phyloP scores from a whole-genome alignment of 2,329 filamentous ascomycete species.

The Fusarium napiforme region DNA sequence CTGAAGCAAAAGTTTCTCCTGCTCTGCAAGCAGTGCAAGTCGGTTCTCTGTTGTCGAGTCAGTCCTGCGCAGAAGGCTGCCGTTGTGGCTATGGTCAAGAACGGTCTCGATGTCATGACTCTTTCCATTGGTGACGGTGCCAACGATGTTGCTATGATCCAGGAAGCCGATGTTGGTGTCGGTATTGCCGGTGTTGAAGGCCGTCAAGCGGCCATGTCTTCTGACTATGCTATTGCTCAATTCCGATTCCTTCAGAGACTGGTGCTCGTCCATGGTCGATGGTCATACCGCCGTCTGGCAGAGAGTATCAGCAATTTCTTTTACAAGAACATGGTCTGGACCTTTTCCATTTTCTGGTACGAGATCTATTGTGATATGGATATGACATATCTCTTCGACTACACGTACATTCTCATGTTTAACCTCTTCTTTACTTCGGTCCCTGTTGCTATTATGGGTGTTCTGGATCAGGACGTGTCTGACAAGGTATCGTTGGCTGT shows the following conservation, averaged over 20 bases:
- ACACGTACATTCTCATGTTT: slow-evolving; percentile 96
- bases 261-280: slow-evolving; percentile 89
- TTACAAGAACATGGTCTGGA: slow-evolving; percentile 99
- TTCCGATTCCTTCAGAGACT: slow-evolving; percentile 89
- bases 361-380: slow-evolving; percentile 96
- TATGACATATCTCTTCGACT: slow-evolving; percentile 96
- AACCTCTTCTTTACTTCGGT: slow-evolving; percentile 97
- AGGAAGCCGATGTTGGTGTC: slow-evolving; percentile 95
- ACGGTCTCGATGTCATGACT: slow-evolving; percentile 94
- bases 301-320: slow-evolving; percentile 99
- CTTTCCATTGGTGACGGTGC: slow-evolving; percentile 92
- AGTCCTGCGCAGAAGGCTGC: slow-evolving; percentile 96
- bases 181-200: slow-evolving; percentile 95
- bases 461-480: slow-evolving; percentile 95
- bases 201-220: slow-evolving; percentile 93
- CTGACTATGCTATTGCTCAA: slow-evolving; percentile 94
- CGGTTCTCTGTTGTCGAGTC: slow-evolving; percentile 96
- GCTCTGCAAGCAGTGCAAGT: slow-evolving; percentile 96
- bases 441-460: slow-evolving; percentile 93
- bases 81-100: slow-evolving; percentile 96
- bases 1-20: slow-evolving; percentile 93
- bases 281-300: slow-evolving; percentile 93
- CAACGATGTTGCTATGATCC: slow-evolving; percentile 98
- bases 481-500: slow-evolving; percentile 94
- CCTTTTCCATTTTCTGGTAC: slow-evolving; percentile 96